Evolutionary conservation across 2,329 filamentous ascomycete genomes (phyloP).

Genomic region (Mycocentrospora acerina): DNA sequence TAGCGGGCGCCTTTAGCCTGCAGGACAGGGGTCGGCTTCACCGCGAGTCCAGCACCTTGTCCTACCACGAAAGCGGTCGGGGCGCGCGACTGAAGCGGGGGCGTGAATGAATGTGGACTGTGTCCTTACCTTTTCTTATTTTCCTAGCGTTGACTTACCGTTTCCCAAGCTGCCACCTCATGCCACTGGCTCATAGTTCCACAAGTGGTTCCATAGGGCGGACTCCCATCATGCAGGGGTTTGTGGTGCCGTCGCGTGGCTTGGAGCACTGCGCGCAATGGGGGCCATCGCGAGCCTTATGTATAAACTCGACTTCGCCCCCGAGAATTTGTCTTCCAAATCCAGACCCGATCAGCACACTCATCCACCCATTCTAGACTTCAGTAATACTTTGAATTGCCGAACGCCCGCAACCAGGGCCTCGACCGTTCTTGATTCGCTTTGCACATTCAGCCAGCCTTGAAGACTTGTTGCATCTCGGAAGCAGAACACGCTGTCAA

Average conservation of each 20-base stretch:
- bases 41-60: constrained; percentile 35
- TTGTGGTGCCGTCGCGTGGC: constrained; percentile 28
- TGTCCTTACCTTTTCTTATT: constrained; percentile 36
- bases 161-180: constrained; percentile 36
- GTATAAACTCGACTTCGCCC: constrained; percentile 43
- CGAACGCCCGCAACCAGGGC: constrained; percentile 7
- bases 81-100: constrained; percentile 43
- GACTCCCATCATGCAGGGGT: constrained; percentile 29
- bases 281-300: constrained; percentile 34
- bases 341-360: constrained; percentile 40
- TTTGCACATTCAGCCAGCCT: constrained; percentile 33
- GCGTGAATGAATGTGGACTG: constrained; percentile 29
- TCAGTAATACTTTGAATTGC: constrained; percentile 10
- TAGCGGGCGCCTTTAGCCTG: constrained; percentile 21
- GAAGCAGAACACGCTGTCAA: constrained; percentile 28
- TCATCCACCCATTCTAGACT: constrained; percentile 22
- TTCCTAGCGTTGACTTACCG: constrained; percentile 41
- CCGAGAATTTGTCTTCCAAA: constrained; percentile 24
- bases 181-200: constrained; percentile 32
- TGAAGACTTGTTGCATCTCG: constrained; percentile 17
- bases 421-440: constrained; percentile 20
- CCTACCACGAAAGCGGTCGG: constrained; percentile 36
- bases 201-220: constrained; percentile 30
- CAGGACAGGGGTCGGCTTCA: constrained; percentile 33
- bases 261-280: constrained; percentile 33